phyloP scores from a whole-genome alignment of 2,329 filamentous ascomycete species.

The Rhynchosporium secalis region DNA sequence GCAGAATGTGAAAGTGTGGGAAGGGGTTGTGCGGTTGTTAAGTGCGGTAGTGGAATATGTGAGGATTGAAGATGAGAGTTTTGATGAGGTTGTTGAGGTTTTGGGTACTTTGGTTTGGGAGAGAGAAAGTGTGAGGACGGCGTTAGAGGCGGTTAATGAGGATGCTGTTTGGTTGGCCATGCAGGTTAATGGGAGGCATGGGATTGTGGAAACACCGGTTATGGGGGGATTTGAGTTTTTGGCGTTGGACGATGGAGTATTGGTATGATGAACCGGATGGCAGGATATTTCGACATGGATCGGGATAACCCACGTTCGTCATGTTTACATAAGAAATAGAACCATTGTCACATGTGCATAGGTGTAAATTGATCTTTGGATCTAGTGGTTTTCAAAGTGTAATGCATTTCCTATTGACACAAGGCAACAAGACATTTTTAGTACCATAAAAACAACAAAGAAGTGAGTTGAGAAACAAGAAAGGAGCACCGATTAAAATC shows the following conservation, averaged over 20 bases:
- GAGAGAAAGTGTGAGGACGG: conserved; percentile 51
- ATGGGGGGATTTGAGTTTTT: conserved; percentile 45
- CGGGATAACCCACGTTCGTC: too few species aligned
- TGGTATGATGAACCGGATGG: neutral
- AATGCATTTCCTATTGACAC: conserved; percentile 17
- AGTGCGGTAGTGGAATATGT: conserved; percentile 63
- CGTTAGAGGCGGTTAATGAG: conserved; percentile 64
- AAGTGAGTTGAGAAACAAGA: neutral
- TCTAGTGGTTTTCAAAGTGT: neutral
- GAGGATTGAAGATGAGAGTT: conserved; percentile 63
- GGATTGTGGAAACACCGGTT: conserved; percentile 43
- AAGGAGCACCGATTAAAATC: conserved; percentile 14
- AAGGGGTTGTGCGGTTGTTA: conserved; percentile 59
- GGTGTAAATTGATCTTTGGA: neutral
- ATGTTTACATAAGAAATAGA: too few species aligned
- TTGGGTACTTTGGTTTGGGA: conserved; percentile 52
- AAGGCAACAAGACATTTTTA: conserved; percentile 17
- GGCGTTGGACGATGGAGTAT: neutral
- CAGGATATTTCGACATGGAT: too few species aligned
- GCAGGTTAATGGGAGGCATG: conserved; percentile 31
- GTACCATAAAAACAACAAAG: conserved; percentile 5
- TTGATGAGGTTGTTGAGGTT: conserved; percentile 69
- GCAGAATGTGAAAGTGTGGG: conserved; percentile 64
- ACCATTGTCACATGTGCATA: neutral
- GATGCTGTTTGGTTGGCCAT: conserved; percentile 76